Evolutionary conservation across 768 basidiomycete genomes (phyloP), one percentile per base, ranked within the genome.

Genomic region (Rhizopogon vulgaris): DNA sequence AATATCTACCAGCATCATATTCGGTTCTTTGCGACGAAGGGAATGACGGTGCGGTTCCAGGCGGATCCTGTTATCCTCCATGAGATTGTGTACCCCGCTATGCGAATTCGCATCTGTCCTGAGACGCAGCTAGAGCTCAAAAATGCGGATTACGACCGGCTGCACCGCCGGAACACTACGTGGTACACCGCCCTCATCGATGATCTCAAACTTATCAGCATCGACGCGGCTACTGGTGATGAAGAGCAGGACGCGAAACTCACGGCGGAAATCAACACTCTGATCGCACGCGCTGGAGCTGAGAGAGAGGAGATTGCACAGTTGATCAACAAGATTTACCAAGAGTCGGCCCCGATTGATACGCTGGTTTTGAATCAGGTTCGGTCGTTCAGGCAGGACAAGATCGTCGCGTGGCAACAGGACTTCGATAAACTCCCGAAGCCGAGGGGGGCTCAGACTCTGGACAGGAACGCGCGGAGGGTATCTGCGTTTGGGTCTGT

Each of bases 371-470:
- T 94, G 47, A 97, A 94, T 55, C 81, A 82, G 58, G 87, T 94
- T 5, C 84, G 94, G 43, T 83, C 88, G 1, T 84, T 84, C 54
- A 78, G 94, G 41, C 95, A 97, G 71, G 92, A 95, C 60, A 87
- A 87, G 65, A 91, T 95, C 42, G 91, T 95, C 14, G 90, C 88
- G n/a, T 97, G 94, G 90, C 94, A 99, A 67, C 81, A 81, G 55
- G 93, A 97, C 63, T 93, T 95, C 58, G 88, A 92, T 59, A 81
- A 83, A 48, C 75, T 97, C 27, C 86, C 87, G 6, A 90, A 87
- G 61, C 84, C 78, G 51, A 85, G 81, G 59, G 73, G 76, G 60
- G 66, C 68, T 56, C 74, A 77, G 63, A 60, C 68, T 1, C 56
- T 69, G 11, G 84, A 83, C 51, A 78, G 75, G 58, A 72, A 65